Base-by-base conservation (phyloP, 2,329 filamentous ascomycete species). In the Fusarium odoratissimum region DNA sequence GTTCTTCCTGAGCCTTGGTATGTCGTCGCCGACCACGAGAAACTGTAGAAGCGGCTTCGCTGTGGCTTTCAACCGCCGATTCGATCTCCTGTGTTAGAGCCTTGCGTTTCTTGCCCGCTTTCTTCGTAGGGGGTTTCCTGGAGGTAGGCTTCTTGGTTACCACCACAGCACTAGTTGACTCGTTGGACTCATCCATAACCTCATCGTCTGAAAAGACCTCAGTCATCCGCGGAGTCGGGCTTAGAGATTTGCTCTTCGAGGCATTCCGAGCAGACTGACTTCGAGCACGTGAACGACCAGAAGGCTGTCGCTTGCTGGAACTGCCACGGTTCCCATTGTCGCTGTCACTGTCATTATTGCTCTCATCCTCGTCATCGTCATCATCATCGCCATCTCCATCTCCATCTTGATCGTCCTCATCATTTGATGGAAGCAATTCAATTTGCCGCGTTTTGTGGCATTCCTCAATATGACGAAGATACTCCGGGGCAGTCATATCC, bases 401-500 rank as follows among this genome's bases (percentile, higher is more conserved):
- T 16, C 25, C 40, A 19, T n/a, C 37, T 33, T 49, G 30, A 5
- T 67, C 38, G 3, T 42, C 51, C 31, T 60, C 60, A 12, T 60
- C 54, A 28, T 45, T 55, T 25, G 57, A 56, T 7, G 38, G 16
- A 37, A 46, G 25, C 14, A 57, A 23, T 11, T 30, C 16, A 65
- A n/a, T 37, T 9, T n/a, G 13, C 14, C 72, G 68, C 12, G 66
- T 46, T 8, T 35, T 11, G 30, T 75, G 73, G 5, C 2, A 38
- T 4, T 41, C 5, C 3, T 52, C 35, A 3, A 75, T 3, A 7
- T 75, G 73, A 10, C 14, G 25, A 4, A 37, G 46, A 12, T 72
- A 60, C 41, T 77, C 67, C 17, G 46, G 19, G 0, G 59, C 13
- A 3, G 59, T 44, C 75, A 77, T 74, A 2, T 35, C 35, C 1